Evolutionary conservation across 768 basidiomycete species (phyloP).

Genomic region (Mrakia frigida): DNA sequence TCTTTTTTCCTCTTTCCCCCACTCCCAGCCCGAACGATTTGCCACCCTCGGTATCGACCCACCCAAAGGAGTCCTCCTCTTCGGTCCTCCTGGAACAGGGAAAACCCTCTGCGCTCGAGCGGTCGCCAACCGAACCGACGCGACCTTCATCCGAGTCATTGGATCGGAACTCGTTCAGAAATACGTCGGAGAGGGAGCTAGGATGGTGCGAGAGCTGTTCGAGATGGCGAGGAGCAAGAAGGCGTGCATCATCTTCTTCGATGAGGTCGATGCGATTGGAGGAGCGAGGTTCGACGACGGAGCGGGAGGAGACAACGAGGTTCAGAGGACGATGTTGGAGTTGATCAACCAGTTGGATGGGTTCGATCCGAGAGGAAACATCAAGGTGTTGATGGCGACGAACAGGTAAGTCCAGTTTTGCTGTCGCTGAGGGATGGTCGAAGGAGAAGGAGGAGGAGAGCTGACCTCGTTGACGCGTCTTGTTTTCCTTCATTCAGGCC

Average conservation of each 20-base stretch:
- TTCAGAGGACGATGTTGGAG: slow-evolving; percentile 98
- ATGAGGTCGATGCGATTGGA: slow-evolving; percentile 97
- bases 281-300: slow-evolving; percentile 98
- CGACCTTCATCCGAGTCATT: slow-evolving; percentile 98
- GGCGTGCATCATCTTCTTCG: slow-evolving; percentile 99
- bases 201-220: slow-evolving; percentile 97
- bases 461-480: background rate
- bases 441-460: background rate
- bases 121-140: slow-evolving; percentile 96
- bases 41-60: slow-evolving; percentile 98
- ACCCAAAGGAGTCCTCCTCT: slow-evolving; percentile 93
- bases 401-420: slow-evolving; percentile 74
- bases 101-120: slow-evolving; percentile 98
- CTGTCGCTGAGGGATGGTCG: background rate
- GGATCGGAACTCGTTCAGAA: slow-evolving; percentile 99
- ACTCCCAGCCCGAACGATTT: slow-evolving; percentile 86
- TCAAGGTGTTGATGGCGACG: slow-evolving; percentile 99
- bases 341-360: slow-evolving; percentile 98
- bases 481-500: slow-evolving; percentile 54
- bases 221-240: slow-evolving; percentile 99
- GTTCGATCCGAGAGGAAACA: slow-evolving; percentile 98
- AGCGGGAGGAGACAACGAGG: slow-evolving; percentile 97
- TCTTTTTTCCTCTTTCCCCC: slow-evolving; percentile 13
- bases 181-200: slow-evolving; percentile 96
- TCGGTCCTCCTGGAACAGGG: slow-evolving; percentile 94